Evolutionary conservation across 257 asterid species (phyloP).

Genomic region (Nicotiana tomentosiformis): DNA sequence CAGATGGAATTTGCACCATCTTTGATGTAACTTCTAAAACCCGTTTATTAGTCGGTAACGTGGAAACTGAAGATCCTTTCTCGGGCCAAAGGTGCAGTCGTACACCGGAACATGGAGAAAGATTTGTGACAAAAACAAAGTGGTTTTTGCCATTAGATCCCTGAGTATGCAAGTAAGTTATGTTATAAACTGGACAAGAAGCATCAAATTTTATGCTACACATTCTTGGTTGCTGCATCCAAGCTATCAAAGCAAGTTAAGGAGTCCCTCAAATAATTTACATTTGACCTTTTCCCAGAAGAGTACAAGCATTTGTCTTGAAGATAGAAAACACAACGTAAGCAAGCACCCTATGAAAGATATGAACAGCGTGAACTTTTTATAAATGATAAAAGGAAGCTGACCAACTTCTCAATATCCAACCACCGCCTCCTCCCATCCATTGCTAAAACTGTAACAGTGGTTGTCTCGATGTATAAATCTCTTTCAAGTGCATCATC

Average conservation of each 20-base stretch:
- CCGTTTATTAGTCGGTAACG: constrained; percentile 30
- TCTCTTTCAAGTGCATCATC: constrained; percentile 90
- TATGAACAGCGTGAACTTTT: constrained; percentile 5
- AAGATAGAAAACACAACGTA: neutral
- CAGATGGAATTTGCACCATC: constrained; percentile 92
- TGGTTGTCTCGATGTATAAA: constrained; percentile 63
- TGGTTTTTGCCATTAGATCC: constrained; percentile 59
- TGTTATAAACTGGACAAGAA: constrained; percentile 4
- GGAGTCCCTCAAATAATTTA: neutral
- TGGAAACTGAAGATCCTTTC: constrained; percentile 51
- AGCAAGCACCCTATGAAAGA: constrained; percentile 10
- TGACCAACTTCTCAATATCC: constrained; percentile 91
- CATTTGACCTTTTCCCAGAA: constrained; percentile 1
- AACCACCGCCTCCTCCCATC: constrained; percentile 98
- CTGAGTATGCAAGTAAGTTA: constrained; percentile 34
- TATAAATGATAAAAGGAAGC: constrained; percentile 26
- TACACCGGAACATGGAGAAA: constrained; percentile 91
- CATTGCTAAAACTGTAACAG: constrained; percentile 90
- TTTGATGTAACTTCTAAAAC: constrained; percentile 80
- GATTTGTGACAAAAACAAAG: constrained; percentile 92
- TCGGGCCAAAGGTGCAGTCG: constrained; percentile 91
- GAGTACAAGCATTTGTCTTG: constrained; percentile 7
- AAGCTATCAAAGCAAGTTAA: neutral
- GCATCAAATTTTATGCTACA: neutral
- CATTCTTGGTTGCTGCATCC: constrained; percentile 4